Conservation (phyloP, 139 green algal genomes). For the Spirogloea muscicola region DNA sequence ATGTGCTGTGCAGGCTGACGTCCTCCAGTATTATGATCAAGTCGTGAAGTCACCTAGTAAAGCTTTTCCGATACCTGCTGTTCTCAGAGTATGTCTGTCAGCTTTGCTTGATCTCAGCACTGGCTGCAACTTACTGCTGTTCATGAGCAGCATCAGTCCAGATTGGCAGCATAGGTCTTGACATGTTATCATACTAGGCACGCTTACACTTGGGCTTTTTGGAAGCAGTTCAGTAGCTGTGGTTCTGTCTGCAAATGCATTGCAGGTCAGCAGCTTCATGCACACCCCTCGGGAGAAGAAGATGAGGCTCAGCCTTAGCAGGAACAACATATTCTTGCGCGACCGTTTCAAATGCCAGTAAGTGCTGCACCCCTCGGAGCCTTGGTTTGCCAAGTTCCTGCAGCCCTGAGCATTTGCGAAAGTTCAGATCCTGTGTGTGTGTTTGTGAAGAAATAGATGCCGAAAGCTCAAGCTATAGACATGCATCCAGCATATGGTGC, state of each 20-base stretch:
- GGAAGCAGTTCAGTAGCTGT: no score
- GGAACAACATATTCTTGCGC: slow-evolving; percentile 36
- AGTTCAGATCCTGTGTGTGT: no score
- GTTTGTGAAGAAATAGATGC: background rate
- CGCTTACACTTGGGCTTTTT: no score
- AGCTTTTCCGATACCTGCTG: slow-evolving; percentile 26
- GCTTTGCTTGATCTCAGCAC: background rate
- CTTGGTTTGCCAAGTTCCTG: no score
- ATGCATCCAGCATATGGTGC: background rate
- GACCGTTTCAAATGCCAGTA: slow-evolving; percentile 39
- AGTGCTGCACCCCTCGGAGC: no score
- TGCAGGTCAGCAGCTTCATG: slow-evolving; percentile 23
- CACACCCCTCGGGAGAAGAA: slow-evolving; percentile 23
- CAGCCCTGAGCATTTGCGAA: no score
- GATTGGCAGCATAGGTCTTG: background rate
- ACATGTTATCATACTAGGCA: no score
- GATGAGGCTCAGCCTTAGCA: slow-evolving; percentile 31
- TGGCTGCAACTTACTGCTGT: background rate
- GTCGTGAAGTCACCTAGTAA: slow-evolving; percentile 24
- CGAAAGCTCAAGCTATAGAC: background rate
- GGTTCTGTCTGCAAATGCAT: no score
- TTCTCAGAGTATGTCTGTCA: slow-evolving; percentile 23
- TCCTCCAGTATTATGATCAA: slow-evolving; percentile 40
- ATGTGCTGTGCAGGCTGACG: slow-evolving; percentile 30
- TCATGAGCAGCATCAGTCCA: background rate